These are phyloP conservation scores for Solanum piurae DNA, from an alignment of 257 asterid species.

Conservation along the genomic window DNA sequence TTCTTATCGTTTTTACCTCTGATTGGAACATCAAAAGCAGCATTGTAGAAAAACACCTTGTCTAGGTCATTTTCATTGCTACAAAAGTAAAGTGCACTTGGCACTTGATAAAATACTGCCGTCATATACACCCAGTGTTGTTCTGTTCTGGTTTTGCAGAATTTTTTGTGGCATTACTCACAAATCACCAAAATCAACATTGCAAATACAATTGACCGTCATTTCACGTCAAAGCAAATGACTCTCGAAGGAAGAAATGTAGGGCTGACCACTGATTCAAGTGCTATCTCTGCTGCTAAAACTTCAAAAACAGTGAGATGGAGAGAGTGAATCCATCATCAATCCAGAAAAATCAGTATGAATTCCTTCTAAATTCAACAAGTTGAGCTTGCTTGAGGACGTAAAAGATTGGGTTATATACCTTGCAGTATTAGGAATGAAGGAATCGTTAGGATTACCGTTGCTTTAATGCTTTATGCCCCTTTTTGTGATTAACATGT, in stretches of 20 bases:
- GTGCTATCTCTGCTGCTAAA: neutral
- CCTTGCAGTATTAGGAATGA: neutral
- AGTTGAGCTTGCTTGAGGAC: neutral
- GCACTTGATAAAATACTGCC: conserved; percentile 13
- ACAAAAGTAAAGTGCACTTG: neutral
- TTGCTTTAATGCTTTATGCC: neutral
- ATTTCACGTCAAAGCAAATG: neutral
- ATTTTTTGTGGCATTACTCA: neutral
- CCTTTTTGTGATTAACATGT: neutral
- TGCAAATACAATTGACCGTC: neutral
- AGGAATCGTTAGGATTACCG: neutral
- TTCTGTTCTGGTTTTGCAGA: neutral
- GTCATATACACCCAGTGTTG: neutral
- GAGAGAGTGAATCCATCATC: neutral
- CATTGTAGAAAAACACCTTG: neutral
- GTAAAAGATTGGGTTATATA: neutral
- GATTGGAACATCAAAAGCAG: neutral
- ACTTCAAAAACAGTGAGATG: neutral
- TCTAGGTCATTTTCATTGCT: neutral
- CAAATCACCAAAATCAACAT: neutral
- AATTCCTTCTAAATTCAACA: neutral
- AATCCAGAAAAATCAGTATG: neutral
- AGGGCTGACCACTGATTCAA: neutral
- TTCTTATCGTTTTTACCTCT: neutral
- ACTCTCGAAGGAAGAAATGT: neutral